Evolutionary conservation across 1,284 basidiomycete species (phyloP), one percentile per base, ranked within the genome.

Genomic region (Lentinus polychrous): DNA sequence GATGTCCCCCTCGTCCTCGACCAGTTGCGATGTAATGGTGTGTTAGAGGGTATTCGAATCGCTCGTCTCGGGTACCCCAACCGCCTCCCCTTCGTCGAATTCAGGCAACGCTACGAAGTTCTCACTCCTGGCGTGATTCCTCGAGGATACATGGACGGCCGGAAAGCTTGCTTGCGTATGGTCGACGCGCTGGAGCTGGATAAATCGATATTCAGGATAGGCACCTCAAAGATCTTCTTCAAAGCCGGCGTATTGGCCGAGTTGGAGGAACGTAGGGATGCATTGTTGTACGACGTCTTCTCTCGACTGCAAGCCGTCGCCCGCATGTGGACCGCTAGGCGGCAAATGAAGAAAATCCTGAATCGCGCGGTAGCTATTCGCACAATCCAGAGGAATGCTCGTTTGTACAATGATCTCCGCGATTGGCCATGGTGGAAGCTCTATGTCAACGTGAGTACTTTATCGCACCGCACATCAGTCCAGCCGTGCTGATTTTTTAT

Each of bases 401-500:
- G 91, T 10, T 78, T 97, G 11, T 99, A 99, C 61, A 84, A 86
- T 20, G 82, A 91, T 49, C 74, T 97, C 11, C 76, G 85, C 43
- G 91, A 95, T 50, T 99, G 95, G 96, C 94, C 96, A 1, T 99
- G 96, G 96, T 99, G 96, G 96, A 90, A 94, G 56, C 76, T 99
- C 14, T 99, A 96, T 66, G 94, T 91, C 14, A 96, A 94, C 77
- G 82, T 82, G 53, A 35, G 57, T 20, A 46, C 22, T 22, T 12
- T 23, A 47, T 39, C 20, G 46, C 38, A 35, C 32, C 2, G 10
- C 46, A 34, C 18, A 20, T 15, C 8, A 17, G 40, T 22, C 43
- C 31, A 35, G 7, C 45, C 48, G 32, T 53, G 27, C 58, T 34
- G 18, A 38, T 49, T 44, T 14, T 42, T 52, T 42, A 14, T 2